Evolutionary conservation across 176 grass and related monocot species (phyloP).

Genomic region (bread wheat (Triticum aestivum)): DNA sequence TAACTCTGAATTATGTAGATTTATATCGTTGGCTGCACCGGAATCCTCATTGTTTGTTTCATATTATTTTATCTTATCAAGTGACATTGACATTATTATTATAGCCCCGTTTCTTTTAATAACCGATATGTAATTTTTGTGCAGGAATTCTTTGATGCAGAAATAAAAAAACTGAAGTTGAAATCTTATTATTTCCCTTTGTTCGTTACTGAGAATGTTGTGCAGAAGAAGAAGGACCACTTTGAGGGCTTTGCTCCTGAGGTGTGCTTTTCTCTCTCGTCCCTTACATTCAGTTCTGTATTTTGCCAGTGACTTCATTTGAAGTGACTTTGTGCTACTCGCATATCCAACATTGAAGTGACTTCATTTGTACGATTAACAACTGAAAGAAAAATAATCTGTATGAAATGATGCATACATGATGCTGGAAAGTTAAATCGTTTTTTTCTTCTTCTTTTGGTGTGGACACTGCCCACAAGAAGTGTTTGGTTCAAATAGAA

Average conservation of each 20-base stretch:
- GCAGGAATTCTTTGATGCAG: slow-evolving; percentile 91
- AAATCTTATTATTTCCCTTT: slow-evolving; percentile 86
- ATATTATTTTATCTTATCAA: slow-evolving; percentile 3
- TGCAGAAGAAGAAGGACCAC: slow-evolving; percentile 91
- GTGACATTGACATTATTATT: neutral
- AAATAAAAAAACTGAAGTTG: slow-evolving; percentile 88
- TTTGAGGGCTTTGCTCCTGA: slow-evolving; percentile 94
- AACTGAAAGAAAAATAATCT: neutral
- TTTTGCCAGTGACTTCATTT: neutral
- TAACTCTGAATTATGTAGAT: neutral
- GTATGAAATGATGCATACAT: neutral
- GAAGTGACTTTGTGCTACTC: neutral
- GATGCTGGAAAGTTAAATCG: neutral
- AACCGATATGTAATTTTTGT: neutral
- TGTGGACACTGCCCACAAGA: neutral
- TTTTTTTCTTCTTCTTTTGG: neutral
- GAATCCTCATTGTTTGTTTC: neutral
- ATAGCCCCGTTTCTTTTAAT: neutral
- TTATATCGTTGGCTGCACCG: neutral
- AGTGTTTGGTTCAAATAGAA: neutral
- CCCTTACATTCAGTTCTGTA: neutral
- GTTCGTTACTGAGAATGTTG: slow-evolving; percentile 86
- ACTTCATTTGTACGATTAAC: neutral
- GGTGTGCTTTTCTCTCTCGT: slow-evolving; percentile 39
- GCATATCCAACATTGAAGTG: neutral